Percentiles rank a stretch among this genome's conserved stretches.
Evolutionary conservation across 345 rosid species (phyloP).

Genomic region (Kernera saxatilis): DNA sequence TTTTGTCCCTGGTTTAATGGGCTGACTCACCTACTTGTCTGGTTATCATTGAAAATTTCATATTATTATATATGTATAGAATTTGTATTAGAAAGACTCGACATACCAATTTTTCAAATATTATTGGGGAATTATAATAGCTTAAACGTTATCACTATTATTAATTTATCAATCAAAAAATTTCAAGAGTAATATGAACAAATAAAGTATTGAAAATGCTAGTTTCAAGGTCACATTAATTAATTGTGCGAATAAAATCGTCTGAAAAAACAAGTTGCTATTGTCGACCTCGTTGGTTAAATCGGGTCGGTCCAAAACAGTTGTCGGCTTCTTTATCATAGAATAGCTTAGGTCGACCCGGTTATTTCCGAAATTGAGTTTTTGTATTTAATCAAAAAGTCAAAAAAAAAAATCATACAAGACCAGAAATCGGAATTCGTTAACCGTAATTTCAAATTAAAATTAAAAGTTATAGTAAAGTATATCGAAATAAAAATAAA

Average conservation of each 20-base stretch:
- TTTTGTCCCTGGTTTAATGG: slow-evolving; percentile 13
- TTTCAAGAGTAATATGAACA: not conserved
- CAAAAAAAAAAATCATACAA: not conserved
- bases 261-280: not conserved
- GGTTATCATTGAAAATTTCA: slow-evolving; percentile 5
- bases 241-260: not conserved
- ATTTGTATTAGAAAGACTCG: not conserved
- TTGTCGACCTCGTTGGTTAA: not conserved
- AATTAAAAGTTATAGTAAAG: no score
- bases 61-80: not conserved
- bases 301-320: not conserved
- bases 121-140: no score
- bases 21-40: slow-evolving; percentile 26
- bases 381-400: not conserved
- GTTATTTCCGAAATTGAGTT: not conserved
- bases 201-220: no score
- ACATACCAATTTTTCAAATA: not conserved
- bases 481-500: no score
- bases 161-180: not conserved
- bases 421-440: not conserved
- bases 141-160: no score
- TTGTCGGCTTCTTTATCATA: not conserved
- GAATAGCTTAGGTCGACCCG: no score
- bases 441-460: not conserved
- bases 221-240: not conserved